Evolutionary conservation across 495 filamentous ascomycete species (phyloP), one percentile per base, ranked within the genome.

Genomic region (Daldinia loculata): DNA sequence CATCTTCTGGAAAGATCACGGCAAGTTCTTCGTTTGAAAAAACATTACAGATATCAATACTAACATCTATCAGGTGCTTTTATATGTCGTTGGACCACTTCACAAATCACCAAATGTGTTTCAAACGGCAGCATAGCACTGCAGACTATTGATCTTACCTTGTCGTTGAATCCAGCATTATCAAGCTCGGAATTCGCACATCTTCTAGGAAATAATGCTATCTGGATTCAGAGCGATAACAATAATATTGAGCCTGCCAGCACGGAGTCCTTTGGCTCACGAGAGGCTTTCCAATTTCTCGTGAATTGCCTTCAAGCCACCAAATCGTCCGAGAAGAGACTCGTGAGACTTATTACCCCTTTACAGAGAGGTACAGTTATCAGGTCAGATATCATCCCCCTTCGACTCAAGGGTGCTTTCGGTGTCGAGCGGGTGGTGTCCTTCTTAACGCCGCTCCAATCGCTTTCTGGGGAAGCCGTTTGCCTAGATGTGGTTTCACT

Each of bases 371-470:
- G 72, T 9, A 67, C 65, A 15, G 66, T 75, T 29, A 27, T 59
- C 38, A 63, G 61, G 19, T 77, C 75, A 27, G 72, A 77, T 52
- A 75, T 77, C 51, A 38, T 77, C 22, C 66, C 75, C 34, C 65
- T 66, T 48, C 75, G 75, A 34, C 70, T 77, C 9, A 66, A 45
- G 11, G 67, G 71, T 29, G 61, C 72, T 29, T 48, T 45, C 24
- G 71, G 69, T 53, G 56, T 63, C 32, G 70, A 77, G 14, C 45
- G 38, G 7, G 64, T 61, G 11, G 56, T 26, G 6, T 71, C 75
- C 2, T 74, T 75, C 30, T 65, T 73, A 17, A 43, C 12, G 3
- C 72, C 75, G 0, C 69, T 75, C 11, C 72, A 63, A 41, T 24
- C 22, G 6, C 69, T 72, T 41, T 22, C 68, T 4, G 56, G 69